Evolutionary conservation across 176 grass and related monocot species (phyloP), one percentile per base, ranked within the genome.

Genomic region (Musa itinerans): DNA sequence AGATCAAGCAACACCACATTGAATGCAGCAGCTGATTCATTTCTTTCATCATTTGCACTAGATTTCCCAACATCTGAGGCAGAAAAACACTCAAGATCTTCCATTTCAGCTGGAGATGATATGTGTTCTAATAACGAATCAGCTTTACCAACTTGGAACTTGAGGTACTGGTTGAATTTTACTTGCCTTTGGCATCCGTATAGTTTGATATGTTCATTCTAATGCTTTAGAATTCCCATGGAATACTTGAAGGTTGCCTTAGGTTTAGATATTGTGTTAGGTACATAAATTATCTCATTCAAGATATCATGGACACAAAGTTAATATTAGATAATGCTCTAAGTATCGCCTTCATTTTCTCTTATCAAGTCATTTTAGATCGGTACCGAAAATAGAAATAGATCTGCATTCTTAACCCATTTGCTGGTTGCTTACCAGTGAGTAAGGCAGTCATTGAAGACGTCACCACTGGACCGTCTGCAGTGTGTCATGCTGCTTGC

Each of bases 31-130:
- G 68, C 78, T 72, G 82, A 84, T 81, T 88, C 82, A 75, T 55
- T 88, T 24, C 78, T 88, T 50, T 84, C 86, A 14, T 88, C 82
- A 0, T 55, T 88, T 20, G 82, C 78, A 64, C 53, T 88, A 72
- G 84, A 84, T 76, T 53, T 82, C 21, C 83, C 86, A 78, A 55
- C 86, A 66, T 52, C 71, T 25, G 82, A 88, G 75, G 53, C 50
- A n/a, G 82, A 88, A 50, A 74, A 84, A 69, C 61, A 69, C n/a
- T 34, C 57, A 25, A 81, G 81, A 65, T 79, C 65, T 72, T 84
- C 70, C 63, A 65, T 72, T 71, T 17, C 74, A 43, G 27, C 79
- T 65, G 75, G 7, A 26, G 82, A 82, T 78, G 73, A 71, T 68
- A 71, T 24, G 76, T 84, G 86, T 76, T 78, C 81, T 65, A 82